Evolutionary conservation across 1,284 basidiomycete species (phyloP), one percentile per base, ranked within the genome.

Genomic region (Trichosporon sp.): DNA sequence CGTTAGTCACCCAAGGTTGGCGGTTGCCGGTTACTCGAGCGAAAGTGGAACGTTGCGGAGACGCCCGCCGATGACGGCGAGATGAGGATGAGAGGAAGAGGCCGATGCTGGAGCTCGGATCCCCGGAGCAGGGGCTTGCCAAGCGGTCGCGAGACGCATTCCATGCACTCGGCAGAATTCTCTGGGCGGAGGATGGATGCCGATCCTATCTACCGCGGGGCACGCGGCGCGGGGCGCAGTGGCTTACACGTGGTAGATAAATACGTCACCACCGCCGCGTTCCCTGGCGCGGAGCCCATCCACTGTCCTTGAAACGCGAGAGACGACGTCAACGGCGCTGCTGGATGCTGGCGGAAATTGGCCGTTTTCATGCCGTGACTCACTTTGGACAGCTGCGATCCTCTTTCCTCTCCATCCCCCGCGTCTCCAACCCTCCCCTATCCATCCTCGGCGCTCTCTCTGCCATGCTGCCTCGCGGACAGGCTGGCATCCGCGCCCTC

Each of bases 271-370:
- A 21, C 47, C 9, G 42, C 47, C 21, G 2, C 23, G 4, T n/a
- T 51, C 21, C 21, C 38, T 42, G 38, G 18, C 23, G 47, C 47
- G 47, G 47, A 51, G 47, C 47, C 38, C 38, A n/a, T 42, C 38
- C 38, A 18, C 18, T n/a, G 15, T 18, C 38, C 38, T 42, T 42
- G 38, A 42, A 42, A 23, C 47, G n/a, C 53, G 32, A n/a, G 27
- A 18, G 56, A 60, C 56, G 56, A 60, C 56, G 56, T 60, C 56
- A 60, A 60, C 56, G 56, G 56, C 56, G 29, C 56, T 31, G 27
- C 27, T 27, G 25, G 53, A 27, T 31, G 53, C 53, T 58, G 25
- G 53, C 25, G 6, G 27, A 58, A 27, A 15, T 58, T 58, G 25
- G 53, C 53, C n/a, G 25, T 58, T 58, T 58, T 58, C 31, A 62